Base-by-base conservation (phyloP, 306 rosid species). In the Dryas alaskensis region DNA sequence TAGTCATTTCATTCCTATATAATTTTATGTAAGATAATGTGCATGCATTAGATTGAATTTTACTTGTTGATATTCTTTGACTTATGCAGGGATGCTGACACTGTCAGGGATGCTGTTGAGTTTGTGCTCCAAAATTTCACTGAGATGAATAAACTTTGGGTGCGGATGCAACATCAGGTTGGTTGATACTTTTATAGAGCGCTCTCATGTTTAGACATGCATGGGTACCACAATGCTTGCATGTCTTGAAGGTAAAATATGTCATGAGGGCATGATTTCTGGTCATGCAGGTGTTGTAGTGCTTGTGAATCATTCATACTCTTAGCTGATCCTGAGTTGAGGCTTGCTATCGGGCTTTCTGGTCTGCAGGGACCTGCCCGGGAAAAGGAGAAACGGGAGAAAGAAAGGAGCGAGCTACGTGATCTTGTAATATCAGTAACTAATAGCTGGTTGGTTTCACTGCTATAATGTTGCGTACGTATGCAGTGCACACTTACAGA, bases 341-440 rank as follows among this genome's bases (percentile, higher is more conserved):
- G 97, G 96, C 89, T 90, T 93, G 97, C 92, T 90, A 83, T 90
- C 92, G 95, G 95, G 93, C 87, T 93, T 93, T 93, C 89, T 93
- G 92, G 97, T 90, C 93, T 93, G 98, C 97, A 90, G 98, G 98
- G 98, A 66, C 93, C 97, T 89, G 90, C 90, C 90, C 86, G 96
- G 81, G 97, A 89, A 53, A 93, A 90, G 92, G 98, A 93, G 89
- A 93, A 84, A 80, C 96, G 90, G 85, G 98, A 93, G 89, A 93
- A 91, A 86, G 98, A 93, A 81, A 86, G 98, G 89, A 89, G 84
- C 73, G 97, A 93, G 89, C 96, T 93, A 74, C 97, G 97, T 5
- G 98, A 93, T 87, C 98, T 93, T 85, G 98, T 93, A 93, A 90
- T 86, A 78, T 80, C 83, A 70, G 80, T 83, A 86, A 84, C 88